Evolutionary conservation across 768 basidiomycete genomes (phyloP).

Genomic region (Epithele typhae): DNA sequence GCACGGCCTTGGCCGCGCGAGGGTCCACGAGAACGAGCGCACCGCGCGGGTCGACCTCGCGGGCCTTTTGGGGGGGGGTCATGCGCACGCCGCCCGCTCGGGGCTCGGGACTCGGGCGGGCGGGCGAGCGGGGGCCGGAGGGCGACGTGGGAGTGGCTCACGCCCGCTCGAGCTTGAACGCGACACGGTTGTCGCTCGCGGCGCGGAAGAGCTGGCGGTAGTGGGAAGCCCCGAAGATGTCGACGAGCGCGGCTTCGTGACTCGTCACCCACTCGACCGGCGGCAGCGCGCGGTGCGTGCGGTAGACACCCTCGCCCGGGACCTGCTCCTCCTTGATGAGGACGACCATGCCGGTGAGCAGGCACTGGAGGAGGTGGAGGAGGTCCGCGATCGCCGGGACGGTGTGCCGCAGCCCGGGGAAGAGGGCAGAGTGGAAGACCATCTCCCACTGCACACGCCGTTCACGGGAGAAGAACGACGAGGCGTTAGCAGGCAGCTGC

Average conservation of each 20-base stretch:
- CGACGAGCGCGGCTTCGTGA: slow-evolving; percentile 61
- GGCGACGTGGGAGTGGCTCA: slow-evolving; percentile 11
- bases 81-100: not conserved
- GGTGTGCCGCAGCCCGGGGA: slow-evolving; percentile 34
- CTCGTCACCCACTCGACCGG: slow-evolving; percentile 73
- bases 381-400: slow-evolving; percentile 34
- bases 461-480: slow-evolving; percentile 83
- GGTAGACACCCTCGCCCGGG: slow-evolving; percentile 58
- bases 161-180: slow-evolving; percentile 68
- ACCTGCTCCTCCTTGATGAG: slow-evolving; percentile 72
- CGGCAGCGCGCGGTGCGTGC: slow-evolving; percentile 74
- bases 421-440: slow-evolving; percentile 60
- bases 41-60: too few relatives aligned
- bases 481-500: slow-evolving; percentile 73
- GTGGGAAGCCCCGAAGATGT: slow-evolving; percentile 71
- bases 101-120: too few relatives aligned
- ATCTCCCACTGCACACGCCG: slow-evolving; percentile 85
- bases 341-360: slow-evolving; percentile 38
- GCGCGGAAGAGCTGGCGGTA: slow-evolving; percentile 71
- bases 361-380: slow-evolving; percentile 36
- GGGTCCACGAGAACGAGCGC: too few relatives aligned
- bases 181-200: slow-evolving; percentile 62
- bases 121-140: not conserved
- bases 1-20: slow-evolving; percentile 7
- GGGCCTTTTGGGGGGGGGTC: slow-evolving; percentile 9